Conservation (phyloP, 2,329 filamentous ascomycete species). For the Albifimbria verrucaria region DNA sequence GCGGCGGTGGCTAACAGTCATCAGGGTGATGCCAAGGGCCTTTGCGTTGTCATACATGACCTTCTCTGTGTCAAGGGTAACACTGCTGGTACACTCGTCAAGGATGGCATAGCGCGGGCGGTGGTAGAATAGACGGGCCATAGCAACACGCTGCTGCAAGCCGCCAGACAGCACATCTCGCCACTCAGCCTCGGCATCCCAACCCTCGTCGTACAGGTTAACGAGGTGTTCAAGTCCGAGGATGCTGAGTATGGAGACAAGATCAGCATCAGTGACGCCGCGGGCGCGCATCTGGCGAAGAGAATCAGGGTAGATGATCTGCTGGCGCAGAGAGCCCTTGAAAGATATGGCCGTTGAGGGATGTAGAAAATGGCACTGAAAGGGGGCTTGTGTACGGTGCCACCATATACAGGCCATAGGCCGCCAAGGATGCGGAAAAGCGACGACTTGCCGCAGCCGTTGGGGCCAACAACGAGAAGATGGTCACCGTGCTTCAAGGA, state of each 20-base stretch:
- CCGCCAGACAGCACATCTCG: conserved; percentile 89
- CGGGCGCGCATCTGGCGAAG: conserved; percentile 83
- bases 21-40: conserved; percentile 83
- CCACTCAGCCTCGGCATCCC: conserved; percentile 96
- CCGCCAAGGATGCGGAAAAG: conserved; percentile 95
- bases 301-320: conserved; percentile 94
- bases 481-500: conserved; percentile 83
- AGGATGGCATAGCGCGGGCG: conserved; percentile 89
- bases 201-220: conserved; percentile 70
- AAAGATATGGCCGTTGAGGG: conserved; percentile 91
- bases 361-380: conserved; percentile 98
- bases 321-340: conserved; percentile 89
- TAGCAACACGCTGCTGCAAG: conserved; percentile 92
- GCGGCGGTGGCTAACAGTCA: conserved; percentile 90
- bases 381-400: conserved; percentile 84
- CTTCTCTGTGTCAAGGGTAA: conserved; percentile 93
- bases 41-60: conserved; percentile 98
- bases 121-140: conserved; percentile 94
- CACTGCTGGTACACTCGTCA: conserved; percentile 92
- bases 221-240: conserved; percentile 84
- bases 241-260: conserved; percentile 70
- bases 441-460: conserved; percentile 94
- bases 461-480: conserved; percentile 90
- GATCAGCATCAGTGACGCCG: conserved; percentile 76
- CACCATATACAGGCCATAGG: conserved; percentile 96